Evolutionary conservation across 345 rosid genomes (phyloP), one percentile per base, ranked within the genome.

Genomic region (Conringia planisiliqua): DNA sequence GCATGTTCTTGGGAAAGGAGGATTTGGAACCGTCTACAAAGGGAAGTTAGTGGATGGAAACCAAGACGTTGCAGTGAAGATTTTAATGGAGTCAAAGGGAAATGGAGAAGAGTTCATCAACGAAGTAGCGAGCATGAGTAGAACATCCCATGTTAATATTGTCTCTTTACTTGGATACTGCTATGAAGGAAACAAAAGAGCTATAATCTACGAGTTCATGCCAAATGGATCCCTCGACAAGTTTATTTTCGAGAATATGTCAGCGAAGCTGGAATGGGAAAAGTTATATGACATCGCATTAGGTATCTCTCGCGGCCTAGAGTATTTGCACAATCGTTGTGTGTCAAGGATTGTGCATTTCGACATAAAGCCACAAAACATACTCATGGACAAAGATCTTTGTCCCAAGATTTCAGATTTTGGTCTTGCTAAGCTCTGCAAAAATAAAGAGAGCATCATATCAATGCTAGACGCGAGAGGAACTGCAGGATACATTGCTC

Each of bases 101-200:
- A 54, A 77, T 9, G 86, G 84, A 0, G 82, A 84, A 68, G 86
- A 80, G 3, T 84, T 86, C 54, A 76, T 80, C 4, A 84, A 86
- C 7, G 87, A 86, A 82, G 87, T 83, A 3, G 86, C 66, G 0
- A 82, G 82, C 78, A 79, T 86, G 30, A 68, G 85, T n/a, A 78
- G 77, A 68, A 83, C 87, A 50, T 82, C 85, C 6, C 85, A 85
- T 67, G 83, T 86, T 10, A 81, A 86, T 44, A 50, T 86, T 6
- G 87, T 84, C 4, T 30, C 67, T 24, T 35, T 81, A 2, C 60
- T 84, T 6, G 87, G 55, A 50, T 50, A 20, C 55, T 50, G 55
- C 20, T 20, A 20, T 4, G 29, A 50, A 50, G 11, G 55, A 26
- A 50, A 50, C 55, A 50, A 50, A 29, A 20, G 55, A 22, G 55